These are phyloP conservation scores for Volvariella surrecta DNA, from an alignment of 1,284 basidiomycete species.

Conservation along the genomic window DNA sequence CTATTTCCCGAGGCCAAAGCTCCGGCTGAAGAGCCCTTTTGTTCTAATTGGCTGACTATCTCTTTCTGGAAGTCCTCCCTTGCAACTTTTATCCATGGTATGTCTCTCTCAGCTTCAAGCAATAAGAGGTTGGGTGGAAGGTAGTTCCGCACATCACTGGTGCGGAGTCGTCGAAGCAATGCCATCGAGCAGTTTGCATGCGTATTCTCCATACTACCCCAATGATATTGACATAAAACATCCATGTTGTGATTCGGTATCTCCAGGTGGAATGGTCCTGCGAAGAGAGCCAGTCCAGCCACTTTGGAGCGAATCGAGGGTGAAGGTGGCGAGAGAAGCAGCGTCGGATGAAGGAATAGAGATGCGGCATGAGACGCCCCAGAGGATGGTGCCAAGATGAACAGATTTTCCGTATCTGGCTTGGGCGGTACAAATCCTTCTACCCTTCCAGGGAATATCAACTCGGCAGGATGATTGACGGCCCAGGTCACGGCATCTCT, in stretches of 20 bases:
- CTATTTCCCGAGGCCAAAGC: too few species aligned
- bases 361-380: conserved; percentile 42
- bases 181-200: conserved; percentile 30
- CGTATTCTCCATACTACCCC: conserved; percentile 33
- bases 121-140: conserved; percentile 28
- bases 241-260: not conserved
- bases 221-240: conserved; percentile 29
- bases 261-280: conserved; percentile 29
- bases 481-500: conserved; percentile 51
- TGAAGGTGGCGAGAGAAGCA: conserved; percentile 17
- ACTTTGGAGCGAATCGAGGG: conserved; percentile 28
- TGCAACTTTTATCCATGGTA: conserved; percentile 27
- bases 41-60: not conserved
- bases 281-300: conserved; percentile 35
- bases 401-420: conserved; percentile 32
- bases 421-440: conserved; percentile 14
- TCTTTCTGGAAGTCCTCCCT: conserved; percentile 26
- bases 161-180: conserved; percentile 26
- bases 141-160: conserved; percentile 27
- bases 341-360: conserved; percentile 30
- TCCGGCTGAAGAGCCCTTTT: not conserved
- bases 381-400: conserved; percentile 50
- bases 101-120: conserved; percentile 44
- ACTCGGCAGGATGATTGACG: conserved; percentile 20
- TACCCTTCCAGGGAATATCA: conserved; percentile 1